Conservation (phyloP, 495 filamentous ascomycete genomes). For the Xylaria nigripes region DNA sequence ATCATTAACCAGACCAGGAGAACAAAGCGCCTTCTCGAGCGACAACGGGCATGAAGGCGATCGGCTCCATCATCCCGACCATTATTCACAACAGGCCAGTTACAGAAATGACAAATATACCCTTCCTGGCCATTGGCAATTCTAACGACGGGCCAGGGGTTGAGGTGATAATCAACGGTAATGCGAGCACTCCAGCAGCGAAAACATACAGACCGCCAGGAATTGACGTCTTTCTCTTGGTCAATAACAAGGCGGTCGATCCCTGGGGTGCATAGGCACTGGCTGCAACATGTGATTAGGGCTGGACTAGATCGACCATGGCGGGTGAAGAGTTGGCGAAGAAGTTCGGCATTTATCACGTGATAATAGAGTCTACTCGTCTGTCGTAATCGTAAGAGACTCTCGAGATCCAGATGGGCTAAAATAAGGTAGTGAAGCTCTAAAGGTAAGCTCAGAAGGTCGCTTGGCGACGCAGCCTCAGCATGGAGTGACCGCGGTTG, state of each 20-base stretch:
- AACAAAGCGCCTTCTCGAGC: constrained; percentile 22
- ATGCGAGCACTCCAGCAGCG: constrained; percentile 24
- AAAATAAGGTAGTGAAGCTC: constrained; percentile 26
- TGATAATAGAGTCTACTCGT: constrained; percentile 20
- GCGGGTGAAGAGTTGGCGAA: constrained; percentile 17
- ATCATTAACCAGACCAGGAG: constrained; percentile 22
- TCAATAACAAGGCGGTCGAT: constrained; percentile 25
- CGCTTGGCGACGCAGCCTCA: background rate
- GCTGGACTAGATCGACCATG: constrained; percentile 4
- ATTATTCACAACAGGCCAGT: constrained; percentile 24
- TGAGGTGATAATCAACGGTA: constrained; percentile 18
- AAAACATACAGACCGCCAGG: constrained; percentile 26
- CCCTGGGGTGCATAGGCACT: constrained; percentile 24
- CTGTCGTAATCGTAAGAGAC: constrained; percentile 18
- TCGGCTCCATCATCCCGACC: constrained; percentile 16
- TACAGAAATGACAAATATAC: constrained; percentile 29
- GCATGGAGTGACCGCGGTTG: background rate
- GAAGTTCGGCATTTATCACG: constrained; percentile 18
- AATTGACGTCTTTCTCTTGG: constrained; percentile 8
- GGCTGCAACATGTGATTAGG: constrained; percentile 18
- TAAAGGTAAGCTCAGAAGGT: constrained; percentile 14
- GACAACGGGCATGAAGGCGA: constrained; percentile 23
- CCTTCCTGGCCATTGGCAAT: constrained; percentile 25
- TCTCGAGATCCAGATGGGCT: constrained; percentile 20
- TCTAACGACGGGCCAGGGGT: constrained; percentile 24